Evolutionary conservation across 352 stramenopile species (phyloP).

Genomic region (Phytopythium litorale): DNA sequence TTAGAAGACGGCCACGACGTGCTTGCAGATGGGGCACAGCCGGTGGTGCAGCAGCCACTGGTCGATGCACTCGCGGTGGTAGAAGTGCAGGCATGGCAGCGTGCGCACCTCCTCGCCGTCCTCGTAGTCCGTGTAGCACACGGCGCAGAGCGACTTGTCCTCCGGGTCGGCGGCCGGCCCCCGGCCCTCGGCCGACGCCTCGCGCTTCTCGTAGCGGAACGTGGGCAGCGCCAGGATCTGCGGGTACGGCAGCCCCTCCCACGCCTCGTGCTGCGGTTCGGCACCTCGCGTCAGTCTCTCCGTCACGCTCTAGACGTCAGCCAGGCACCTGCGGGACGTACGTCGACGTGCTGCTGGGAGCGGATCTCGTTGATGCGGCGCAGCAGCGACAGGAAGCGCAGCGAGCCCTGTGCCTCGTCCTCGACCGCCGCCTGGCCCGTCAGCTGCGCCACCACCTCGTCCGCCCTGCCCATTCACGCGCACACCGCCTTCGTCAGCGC

Average conservation of each 20-base stretch:
- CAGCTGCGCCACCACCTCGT: conserved; percentile 24
- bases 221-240: conserved; percentile 79
- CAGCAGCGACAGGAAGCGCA: conserved; percentile 71
- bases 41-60: conserved; percentile 86
- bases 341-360: conserved; percentile 76
- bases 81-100: conserved; percentile 86
- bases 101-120: conserved; percentile 71
- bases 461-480: conserved; percentile 9
- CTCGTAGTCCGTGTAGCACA: conserved; percentile 82
- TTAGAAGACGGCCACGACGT: conserved; percentile 77
- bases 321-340: conserved; percentile 12
- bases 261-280: conserved; percentile 39
- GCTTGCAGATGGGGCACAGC: conserved; percentile 85
- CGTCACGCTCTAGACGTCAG: too few species aligned
- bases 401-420: conserved; percentile 42
- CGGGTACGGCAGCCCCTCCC: conserved; percentile 75
- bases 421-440: conserved; percentile 19
- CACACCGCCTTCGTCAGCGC: background rate
- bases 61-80: conserved; percentile 89
- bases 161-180: background rate
- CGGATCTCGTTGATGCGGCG: conserved; percentile 81
- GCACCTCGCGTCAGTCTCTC: too few species aligned
- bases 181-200: background rate
- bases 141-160: conserved; percentile 72
- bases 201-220: conserved; percentile 62